Evolutionary conservation across 2,329 filamentous ascomycete genomes (phyloP).

Genomic region (Epichloe coenophiala): DNA sequence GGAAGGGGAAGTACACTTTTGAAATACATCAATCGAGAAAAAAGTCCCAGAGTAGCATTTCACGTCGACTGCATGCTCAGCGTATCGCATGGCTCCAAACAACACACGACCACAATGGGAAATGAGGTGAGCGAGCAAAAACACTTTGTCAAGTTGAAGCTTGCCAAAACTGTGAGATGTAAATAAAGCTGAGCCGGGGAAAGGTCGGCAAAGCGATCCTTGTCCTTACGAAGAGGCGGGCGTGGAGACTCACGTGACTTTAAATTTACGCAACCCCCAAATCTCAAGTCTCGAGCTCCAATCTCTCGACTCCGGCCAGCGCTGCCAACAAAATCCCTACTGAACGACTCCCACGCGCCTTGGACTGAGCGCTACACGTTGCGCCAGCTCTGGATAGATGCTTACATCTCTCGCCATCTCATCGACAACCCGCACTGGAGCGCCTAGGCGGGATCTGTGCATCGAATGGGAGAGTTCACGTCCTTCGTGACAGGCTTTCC

Average conservation of each 20-base stretch:
- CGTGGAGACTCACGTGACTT: slow-evolving; percentile 26
- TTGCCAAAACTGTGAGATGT: not conserved
- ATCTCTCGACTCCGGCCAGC: slow-evolving; percentile 15
- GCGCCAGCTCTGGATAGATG: slow-evolving; percentile 1
- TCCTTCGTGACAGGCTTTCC: slow-evolving; percentile 34
- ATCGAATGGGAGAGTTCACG: slow-evolving; percentile 34
- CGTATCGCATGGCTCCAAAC: not conserved
- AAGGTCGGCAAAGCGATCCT: not conserved
- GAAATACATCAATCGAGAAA: not conserved
- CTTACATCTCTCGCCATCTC: not conserved
- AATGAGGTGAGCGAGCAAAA: not conserved
- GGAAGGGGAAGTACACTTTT: not conserved
- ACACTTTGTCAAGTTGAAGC: not conserved
- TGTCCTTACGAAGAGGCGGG: not conserved
- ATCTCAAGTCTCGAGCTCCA: slow-evolving; percentile 17
- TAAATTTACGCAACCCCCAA: slow-evolving; percentile 26
- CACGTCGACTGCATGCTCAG: not conserved
- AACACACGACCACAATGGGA: not conserved
- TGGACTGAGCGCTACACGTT: slow-evolving; percentile 10
- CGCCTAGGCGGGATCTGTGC: slow-evolving; percentile 10
- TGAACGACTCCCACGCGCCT: slow-evolving; percentile 9
- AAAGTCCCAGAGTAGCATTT: not conserved
- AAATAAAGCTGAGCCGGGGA: not conserved
- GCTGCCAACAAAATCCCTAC: slow-evolving; percentile 11
- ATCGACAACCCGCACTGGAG: not conserved